Conservation (phyloP, 768 basidiomycete species). For the Boletales sp. region DNA sequence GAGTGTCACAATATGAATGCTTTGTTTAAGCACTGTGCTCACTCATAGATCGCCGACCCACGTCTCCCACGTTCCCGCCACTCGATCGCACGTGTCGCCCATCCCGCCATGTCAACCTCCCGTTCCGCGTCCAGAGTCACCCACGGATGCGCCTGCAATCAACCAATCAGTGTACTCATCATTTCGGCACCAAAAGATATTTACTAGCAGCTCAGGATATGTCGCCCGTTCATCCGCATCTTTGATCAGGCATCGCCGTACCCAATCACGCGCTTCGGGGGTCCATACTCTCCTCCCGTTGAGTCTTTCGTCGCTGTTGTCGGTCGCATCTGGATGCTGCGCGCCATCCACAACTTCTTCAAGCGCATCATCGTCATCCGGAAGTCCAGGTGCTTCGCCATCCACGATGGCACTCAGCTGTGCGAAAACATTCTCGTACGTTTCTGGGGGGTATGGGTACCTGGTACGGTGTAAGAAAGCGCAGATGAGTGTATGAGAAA, state of each 20-base stretch:
- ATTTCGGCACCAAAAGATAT: slow-evolving; percentile 21
- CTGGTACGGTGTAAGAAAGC: slow-evolving; percentile 12
- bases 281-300: slow-evolving; percentile 22
- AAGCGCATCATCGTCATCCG: slow-evolving; percentile 43
- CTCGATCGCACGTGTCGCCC: slow-evolving; percentile 61
- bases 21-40: slow-evolving; percentile 10
- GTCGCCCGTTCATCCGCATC: slow-evolving; percentile 74
- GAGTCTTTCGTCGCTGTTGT: slow-evolving; percentile 11
- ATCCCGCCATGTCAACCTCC: slow-evolving; percentile 79
- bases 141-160: slow-evolving; percentile 70
- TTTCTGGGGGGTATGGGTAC: slow-evolving; percentile 98
- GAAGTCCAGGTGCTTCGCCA: slow-evolving; percentile 86
- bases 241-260: slow-evolving; percentile 77
- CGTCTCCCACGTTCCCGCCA: slow-evolving; percentile 30
- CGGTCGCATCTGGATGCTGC: slow-evolving; percentile 6
- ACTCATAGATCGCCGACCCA: slow-evolving; percentile 20
- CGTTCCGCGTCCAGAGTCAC: slow-evolving; percentile 54
- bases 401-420: slow-evolving; percentile 96
- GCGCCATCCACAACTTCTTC: slow-evolving; percentile 12
- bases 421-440: slow-evolving; percentile 95
- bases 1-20: slow-evolving; percentile 7
- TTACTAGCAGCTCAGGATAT: slow-evolving; percentile 75
- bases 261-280: slow-evolving; percentile 72
- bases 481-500: not conserved
- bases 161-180: not conserved